phyloP scores from a whole-genome alignment of 345 rosid genomes.

The Nephelium lappaceum region DNA sequence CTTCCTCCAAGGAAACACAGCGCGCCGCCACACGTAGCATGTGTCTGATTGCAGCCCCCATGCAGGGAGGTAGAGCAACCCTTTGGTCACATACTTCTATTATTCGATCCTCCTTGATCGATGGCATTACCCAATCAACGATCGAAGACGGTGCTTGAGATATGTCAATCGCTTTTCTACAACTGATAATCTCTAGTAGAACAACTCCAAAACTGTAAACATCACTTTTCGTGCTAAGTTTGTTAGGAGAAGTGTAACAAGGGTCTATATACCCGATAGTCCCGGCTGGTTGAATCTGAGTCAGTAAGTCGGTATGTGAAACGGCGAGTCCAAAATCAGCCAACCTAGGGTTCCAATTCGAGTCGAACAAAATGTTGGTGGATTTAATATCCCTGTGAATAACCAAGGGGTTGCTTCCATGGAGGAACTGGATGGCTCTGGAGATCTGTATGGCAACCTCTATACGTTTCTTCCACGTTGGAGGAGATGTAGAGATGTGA shows the following conservation, averaged over 20 bases:
- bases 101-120: slow-evolving; percentile 35
- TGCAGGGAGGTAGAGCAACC: slow-evolving; percentile 33
- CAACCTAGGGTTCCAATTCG: slow-evolving; percentile 56
- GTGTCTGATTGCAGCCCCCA: slow-evolving; percentile 34
- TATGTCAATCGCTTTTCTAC: slow-evolving; percentile 68
- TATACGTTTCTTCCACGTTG: slow-evolving; percentile 60
- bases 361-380: slow-evolving; percentile 62
- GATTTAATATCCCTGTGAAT: slow-evolving; percentile 83
- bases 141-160: slow-evolving; percentile 49
- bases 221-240: slow-evolving; percentile 60
- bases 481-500: slow-evolving; percentile 34
- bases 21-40: slow-evolving; percentile 54
- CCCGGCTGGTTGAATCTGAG: slow-evolving; percentile 57
- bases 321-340: slow-evolving; percentile 75
- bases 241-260: slow-evolving; percentile 49
- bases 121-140: slow-evolving; percentile 67
- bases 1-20: slow-evolving; percentile 51
- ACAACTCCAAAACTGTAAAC: slow-evolving; percentile 73
- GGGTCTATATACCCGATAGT: slow-evolving; percentile 86
- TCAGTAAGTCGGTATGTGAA: slow-evolving; percentile 3
- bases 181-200: slow-evolving; percentile 60
- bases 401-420: slow-evolving; percentile 37
- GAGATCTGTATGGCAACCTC: slow-evolving; percentile 64
- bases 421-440: slow-evolving; percentile 62
- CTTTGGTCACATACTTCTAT: slow-evolving; percentile 48